phyloP scores from a whole-genome alignment of 768 basidiomycete genomes.

The Cubamyces sp. region DNA sequence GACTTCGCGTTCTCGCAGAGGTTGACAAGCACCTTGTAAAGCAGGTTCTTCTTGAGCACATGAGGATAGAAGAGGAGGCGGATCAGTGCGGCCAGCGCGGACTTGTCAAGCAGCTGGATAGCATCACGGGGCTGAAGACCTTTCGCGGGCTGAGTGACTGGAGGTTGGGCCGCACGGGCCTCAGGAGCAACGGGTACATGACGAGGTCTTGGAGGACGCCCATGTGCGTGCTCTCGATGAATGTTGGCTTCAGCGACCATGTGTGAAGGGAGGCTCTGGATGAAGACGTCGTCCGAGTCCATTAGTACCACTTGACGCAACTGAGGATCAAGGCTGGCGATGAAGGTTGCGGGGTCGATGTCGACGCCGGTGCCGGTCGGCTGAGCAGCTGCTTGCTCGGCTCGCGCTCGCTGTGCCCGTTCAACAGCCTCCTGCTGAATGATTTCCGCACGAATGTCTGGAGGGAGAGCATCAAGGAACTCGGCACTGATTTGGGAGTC shows the following conservation, averaged over 20 bases:
- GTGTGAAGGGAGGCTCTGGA: slow-evolving; percentile 79
- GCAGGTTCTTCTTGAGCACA: slow-evolving; percentile 78
- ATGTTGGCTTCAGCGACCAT: slow-evolving; percentile 84
- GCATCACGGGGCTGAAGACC: slow-evolving; percentile 73
- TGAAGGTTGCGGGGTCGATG: slow-evolving; percentile 88
- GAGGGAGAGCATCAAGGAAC: slow-evolving; percentile 94
- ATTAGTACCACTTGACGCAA: slow-evolving; percentile 89
- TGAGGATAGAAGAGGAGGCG: slow-evolving; percentile 97
- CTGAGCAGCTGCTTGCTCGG: slow-evolving; percentile 42
- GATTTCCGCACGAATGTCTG: slow-evolving; percentile 95
- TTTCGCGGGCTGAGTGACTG: slow-evolving; percentile 47
- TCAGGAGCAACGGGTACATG: slow-evolving; percentile 13
- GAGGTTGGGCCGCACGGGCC: slow-evolving; percentile 14
- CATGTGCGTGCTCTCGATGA: slow-evolving; percentile 56
- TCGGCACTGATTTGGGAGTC: slow-evolving; percentile 93
- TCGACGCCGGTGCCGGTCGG: slow-evolving; percentile 56
- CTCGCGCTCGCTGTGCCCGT: slow-evolving; percentile 57
- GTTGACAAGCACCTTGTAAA: slow-evolving; percentile 91
- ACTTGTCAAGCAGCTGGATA: slow-evolving; percentile 89
- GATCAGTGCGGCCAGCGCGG: slow-evolving; percentile 85
- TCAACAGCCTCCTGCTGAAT: slow-evolving; percentile 94
- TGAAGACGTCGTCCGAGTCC: slow-evolving; percentile 86
- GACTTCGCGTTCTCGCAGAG: slow-evolving; percentile 95
- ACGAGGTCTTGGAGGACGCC: slow-evolving; percentile 19
- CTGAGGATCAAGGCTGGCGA: slow-evolving; percentile 88